Evolutionary conservation across 768 basidiomycete genomes (phyloP), one percentile per base, ranked within the genome.

Genomic region (Russula emetica): DNA sequence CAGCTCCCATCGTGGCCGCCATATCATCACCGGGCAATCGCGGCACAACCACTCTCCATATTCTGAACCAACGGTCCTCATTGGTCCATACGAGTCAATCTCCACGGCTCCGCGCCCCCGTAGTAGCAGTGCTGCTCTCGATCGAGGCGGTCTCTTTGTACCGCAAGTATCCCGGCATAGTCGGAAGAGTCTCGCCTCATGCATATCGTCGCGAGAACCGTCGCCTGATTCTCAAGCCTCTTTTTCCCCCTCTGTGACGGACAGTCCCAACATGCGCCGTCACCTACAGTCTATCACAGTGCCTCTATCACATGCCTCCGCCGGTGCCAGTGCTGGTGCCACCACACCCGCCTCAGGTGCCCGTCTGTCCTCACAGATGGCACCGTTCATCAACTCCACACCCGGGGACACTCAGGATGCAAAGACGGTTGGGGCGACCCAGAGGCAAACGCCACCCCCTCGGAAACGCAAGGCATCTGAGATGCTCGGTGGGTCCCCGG

Each of bases 401-500:
- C 59, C 58, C 6, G 58, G 24, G 24, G 63, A 64, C n/a, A 22
- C 64, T 5, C 49, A 56, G 30, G 64, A 61, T 14, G 14, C 28
- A 1, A 36, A 20, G 6, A 1, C 34, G 5, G 22, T 9, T 0
- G 58, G 45, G 16, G 24, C 24, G 55, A 22, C 24, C 8, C 59
- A 47, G 40, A 38, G 59, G 32, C 59, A 49, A 44, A 61, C 55
- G 26, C 38, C 64, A 20, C 64, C 64, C 14, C 2, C n/a, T 20
- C 47, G 64, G 36, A 65, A 65, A 56, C 64, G 64, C 59, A 65
- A 65, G 59, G 64, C 59, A 26, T 61, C 60, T 14, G 64, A 65
- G 54, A 65, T 65, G 64, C 54, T 61, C 49, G 64, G 60, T 16
- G 58, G 49, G 3, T 61, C 64, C 0, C 64, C 64, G 24, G 64